These are phyloP conservation scores for Myriosclerotinia scirpicola DNA, from an alignment of 2,329 filamentous ascomycete genomes.

Conservation along the genomic window DNA sequence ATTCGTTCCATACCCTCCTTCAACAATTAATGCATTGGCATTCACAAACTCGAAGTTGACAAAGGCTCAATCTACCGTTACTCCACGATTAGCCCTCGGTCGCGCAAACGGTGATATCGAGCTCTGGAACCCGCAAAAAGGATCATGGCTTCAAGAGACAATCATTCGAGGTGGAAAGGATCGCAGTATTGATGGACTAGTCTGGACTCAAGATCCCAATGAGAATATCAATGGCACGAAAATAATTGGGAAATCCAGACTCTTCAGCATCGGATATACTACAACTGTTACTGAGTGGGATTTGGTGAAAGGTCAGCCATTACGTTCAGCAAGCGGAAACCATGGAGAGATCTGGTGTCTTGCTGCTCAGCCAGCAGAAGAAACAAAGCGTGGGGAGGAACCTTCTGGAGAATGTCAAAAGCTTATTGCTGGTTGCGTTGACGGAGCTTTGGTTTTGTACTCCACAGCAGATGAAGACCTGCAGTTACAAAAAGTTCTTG, in stretches of 20 bases:
- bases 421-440: conserved; percentile 84
- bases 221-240: conserved; percentile 62
- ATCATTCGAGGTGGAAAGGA: conserved; percentile 81
- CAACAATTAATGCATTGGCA: conserved; percentile 89
- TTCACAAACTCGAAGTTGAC: conserved; percentile 74
- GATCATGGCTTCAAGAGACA: conserved; percentile 83
- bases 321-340: conserved; percentile 83
- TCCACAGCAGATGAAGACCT: conserved; percentile 83
- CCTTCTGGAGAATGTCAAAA: conserved; percentile 50
- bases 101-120: conserved; percentile 95
- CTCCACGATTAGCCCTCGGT: conserved; percentile 80
- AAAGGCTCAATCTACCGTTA: conserved; percentile 54
- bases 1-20: conserved; percentile 89
- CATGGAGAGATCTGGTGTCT: conserved; percentile 98
- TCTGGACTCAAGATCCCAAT: conserved; percentile 86
- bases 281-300: conserved; percentile 95
- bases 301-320: conserved; percentile 72
- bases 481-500: conserved; percentile 73
- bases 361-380: conserved; percentile 68
- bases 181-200: conserved; percentile 83
- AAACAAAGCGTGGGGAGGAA: conserved; percentile 38
- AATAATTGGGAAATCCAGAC: conserved; percentile 69
- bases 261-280: conserved; percentile 96
- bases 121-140: conserved; percentile 85
- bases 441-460: conserved; percentile 84